phyloP scores from a whole-genome alignment of 345 rosid species.

The Camelina sativa region DNA sequence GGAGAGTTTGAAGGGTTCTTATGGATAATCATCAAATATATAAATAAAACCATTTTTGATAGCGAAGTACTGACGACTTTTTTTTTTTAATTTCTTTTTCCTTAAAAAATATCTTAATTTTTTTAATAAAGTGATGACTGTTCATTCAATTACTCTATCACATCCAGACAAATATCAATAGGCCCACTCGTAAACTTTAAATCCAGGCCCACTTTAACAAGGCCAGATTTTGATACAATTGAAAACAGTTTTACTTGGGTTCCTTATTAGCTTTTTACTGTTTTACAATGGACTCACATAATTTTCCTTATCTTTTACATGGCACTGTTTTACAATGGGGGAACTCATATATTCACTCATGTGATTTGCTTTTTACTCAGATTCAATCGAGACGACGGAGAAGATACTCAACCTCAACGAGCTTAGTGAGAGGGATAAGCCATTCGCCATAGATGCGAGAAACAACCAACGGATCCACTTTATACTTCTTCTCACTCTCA shows the following conservation, averaged over 20 bases:
- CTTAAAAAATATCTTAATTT: constrained; percentile 6
- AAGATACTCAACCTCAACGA: constrained; percentile 80
- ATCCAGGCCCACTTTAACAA: constrained; percentile 24
- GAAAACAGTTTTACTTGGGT: no score
- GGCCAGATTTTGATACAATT: not conserved
- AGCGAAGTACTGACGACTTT: constrained; percentile 28
- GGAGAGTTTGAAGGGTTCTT: constrained; percentile 39
- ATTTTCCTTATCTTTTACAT: no score
- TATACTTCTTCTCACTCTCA: constrained; percentile 41
- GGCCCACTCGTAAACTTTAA: constrained; percentile 24
- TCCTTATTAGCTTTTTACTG: no score
- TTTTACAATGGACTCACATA: no score
- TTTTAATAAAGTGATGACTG: constrained; percentile 23
- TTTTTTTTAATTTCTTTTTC: not conserved
- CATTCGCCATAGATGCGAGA: constrained; percentile 77
- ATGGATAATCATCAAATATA: constrained; percentile 38
- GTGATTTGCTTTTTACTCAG: not conserved
- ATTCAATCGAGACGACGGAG: constrained; percentile 74
- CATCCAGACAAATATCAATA: not conserved
- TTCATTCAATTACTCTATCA: constrained; percentile 35
- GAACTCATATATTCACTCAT: no score
- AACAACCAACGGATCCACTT: constrained; percentile 68
- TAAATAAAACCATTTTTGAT: constrained; percentile 29
- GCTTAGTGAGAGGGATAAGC: constrained; percentile 87
- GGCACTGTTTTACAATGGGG: no score